phyloP scores from a whole-genome alignment of 1,284 basidiomycete species.

The Wolfiporia cocos region DNA sequence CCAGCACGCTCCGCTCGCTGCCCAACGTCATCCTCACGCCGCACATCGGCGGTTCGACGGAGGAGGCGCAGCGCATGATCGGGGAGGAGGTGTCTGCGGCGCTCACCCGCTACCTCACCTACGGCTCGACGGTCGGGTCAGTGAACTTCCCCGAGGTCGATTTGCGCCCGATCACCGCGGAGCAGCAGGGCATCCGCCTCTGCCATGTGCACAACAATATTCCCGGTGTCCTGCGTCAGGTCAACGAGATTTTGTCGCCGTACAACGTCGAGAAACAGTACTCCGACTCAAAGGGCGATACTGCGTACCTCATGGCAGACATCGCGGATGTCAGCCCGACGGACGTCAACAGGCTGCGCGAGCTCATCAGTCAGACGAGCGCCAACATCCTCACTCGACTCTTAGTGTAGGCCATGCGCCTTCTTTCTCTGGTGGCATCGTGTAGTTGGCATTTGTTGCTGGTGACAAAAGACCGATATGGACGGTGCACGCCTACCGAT shows the following conservation, averaged over 20 bases:
- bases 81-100: constrained; percentile 92
- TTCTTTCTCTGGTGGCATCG: no score
- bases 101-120: constrained; percentile 87
- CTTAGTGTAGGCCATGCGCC: constrained; percentile 43
- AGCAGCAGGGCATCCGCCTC: constrained; percentile 78
- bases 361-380: constrained; percentile 75
- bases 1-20: constrained; percentile 64
- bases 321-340: constrained; percentile 84
- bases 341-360: constrained; percentile 81
- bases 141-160: constrained; percentile 99
- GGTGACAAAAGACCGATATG: constrained; percentile 26
- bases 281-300: constrained; percentile 92
- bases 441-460: constrained; percentile 3
- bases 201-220: constrained; percentile 98
- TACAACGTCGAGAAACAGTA: constrained; percentile 99
- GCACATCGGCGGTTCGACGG: constrained; percentile 98
- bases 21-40: constrained; percentile 95
- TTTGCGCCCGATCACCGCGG: constrained; percentile 85
- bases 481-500: constrained; percentile 27
- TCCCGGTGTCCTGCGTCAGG: constrained; percentile 92
- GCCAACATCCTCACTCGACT: constrained; percentile 88
- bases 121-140: constrained; percentile 85
- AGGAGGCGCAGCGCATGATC: constrained; percentile 98
- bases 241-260: constrained; percentile 90
- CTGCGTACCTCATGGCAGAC: constrained; percentile 95